Evolutionary conservation across 495 filamentous ascomycete genomes (phyloP).

Genomic region (Melanomma pulvis-pyrius): DNA sequence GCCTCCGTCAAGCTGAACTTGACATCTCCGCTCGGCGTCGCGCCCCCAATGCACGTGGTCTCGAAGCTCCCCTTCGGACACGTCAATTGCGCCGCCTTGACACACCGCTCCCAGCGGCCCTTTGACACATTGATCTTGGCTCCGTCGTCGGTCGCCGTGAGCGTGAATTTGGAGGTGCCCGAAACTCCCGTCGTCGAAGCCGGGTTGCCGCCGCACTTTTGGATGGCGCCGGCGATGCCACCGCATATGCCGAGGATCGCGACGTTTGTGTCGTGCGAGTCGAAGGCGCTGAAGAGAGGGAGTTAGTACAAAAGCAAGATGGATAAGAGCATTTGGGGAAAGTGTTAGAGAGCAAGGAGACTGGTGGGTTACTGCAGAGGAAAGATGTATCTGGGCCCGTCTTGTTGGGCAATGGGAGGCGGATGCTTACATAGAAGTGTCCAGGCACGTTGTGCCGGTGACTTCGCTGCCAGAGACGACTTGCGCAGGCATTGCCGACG

Average conservation of each 20-base stretch:
- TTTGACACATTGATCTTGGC: slow-evolving; percentile 54
- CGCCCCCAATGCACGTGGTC: slow-evolving; percentile 55
- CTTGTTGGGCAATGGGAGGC: neutral
- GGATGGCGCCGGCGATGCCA: slow-evolving; percentile 52
- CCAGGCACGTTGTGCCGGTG: slow-evolving; percentile 28
- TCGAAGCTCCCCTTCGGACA: slow-evolving; percentile 52
- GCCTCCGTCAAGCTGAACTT: slow-evolving; percentile 47
- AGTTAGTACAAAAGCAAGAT: neutral
- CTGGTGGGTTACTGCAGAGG: too few species aligned
- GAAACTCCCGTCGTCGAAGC: slow-evolving; percentile 47
- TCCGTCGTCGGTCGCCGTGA: slow-evolving; percentile 45
- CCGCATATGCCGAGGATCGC: slow-evolving; percentile 58
- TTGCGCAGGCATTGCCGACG: slow-evolving; percentile 6
- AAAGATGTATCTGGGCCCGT: too few species aligned
- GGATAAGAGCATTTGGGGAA: too few species aligned
- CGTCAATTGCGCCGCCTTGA: slow-evolving; percentile 52
- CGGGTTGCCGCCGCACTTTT: slow-evolving; percentile 49
- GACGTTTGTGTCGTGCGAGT: slow-evolving; percentile 57
- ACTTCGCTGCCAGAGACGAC: slow-evolving; percentile 29
- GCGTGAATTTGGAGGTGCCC: slow-evolving; percentile 53
- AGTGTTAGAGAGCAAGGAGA: too few species aligned
- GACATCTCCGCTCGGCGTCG: slow-evolving; percentile 50
- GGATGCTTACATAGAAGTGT: slow-evolving; percentile 12
- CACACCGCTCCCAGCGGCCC: slow-evolving; percentile 55
- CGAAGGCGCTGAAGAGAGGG: slow-evolving; percentile 47